A percentile compares a stretch with the other conserved stretches of the same genome.
phyloP scores from a whole-genome alignment of 2,329 filamentous ascomycete species.

The Knufia fluminis region DNA sequence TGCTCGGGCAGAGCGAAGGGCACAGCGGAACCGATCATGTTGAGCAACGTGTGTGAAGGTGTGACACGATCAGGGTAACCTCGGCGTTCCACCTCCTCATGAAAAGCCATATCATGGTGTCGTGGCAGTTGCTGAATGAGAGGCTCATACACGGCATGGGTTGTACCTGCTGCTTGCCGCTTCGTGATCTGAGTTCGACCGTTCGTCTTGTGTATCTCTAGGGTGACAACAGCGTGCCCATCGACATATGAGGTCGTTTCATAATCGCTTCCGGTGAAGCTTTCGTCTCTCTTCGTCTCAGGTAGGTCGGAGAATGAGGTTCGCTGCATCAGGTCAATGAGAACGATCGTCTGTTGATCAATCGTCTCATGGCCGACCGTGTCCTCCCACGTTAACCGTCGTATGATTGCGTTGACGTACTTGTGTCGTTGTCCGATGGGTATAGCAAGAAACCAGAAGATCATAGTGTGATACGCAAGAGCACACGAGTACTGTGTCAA shows the following conservation, averaged over 20 bases:
- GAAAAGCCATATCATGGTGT: conserved; percentile 33
- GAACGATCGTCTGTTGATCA: conserved; percentile 88
- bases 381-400: conserved; percentile 70
- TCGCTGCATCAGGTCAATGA: conserved; percentile 89
- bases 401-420: conserved; percentile 83
- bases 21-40: conserved; percentile 35
- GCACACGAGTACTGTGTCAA: conserved; percentile 90
- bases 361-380: conserved; percentile 62
- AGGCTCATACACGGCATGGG: conserved; percentile 40
- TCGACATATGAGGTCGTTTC: conserved; percentile 43
- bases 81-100: conserved; percentile 22
- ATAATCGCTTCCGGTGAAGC: conserved; percentile 27
- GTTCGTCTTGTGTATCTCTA: conserved; percentile 39
- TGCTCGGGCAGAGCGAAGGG: conserved; percentile 45
- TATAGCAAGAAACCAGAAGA: conserved; percentile 91
- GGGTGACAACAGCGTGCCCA: conserved; percentile 43
- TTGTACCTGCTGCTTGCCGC: conserved; percentile 42
- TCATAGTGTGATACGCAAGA: conserved; percentile 87
- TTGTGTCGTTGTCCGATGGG: conserved; percentile 74
- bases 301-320: conserved; percentile 78
- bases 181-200: conserved; percentile 43
- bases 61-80: conserved; percentile 26
- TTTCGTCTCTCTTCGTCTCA: conserved; percentile 42
- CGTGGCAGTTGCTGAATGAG: conserved; percentile 36
- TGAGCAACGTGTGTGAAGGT: conserved; percentile 39